Base-by-base conservation (phyloP, 169 alveolate species). In the Cryptosporidium felis region DNA sequence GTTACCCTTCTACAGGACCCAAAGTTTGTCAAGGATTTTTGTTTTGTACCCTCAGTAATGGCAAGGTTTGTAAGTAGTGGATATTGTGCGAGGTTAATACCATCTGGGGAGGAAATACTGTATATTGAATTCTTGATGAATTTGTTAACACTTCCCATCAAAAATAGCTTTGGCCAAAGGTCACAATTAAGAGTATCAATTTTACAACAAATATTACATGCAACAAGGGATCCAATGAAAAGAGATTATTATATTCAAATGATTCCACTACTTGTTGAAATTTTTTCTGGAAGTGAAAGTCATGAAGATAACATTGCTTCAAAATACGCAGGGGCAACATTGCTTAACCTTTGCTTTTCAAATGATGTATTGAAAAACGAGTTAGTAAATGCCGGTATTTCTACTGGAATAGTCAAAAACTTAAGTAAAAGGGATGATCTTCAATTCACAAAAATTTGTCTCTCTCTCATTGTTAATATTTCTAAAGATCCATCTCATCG, bases 1-100 rank as follows among this genome's bases (percentile, higher is more conserved):
- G 66, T 74, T 8, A 58, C 36, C 26, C 58, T 74, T 3, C 56
- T 74, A 12, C 40, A 74, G 21, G 66, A 74, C 56, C 66, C 85
- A 10, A 40, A 47, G 56, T 74, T 74, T 53, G 85, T 74, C 18
- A 74, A 40, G 30, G 61, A 74, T 10, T 74, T 53, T 32, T 51
- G 36, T 21, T 74, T 74, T 49, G 67, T 74, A 5, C 85, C 85
- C 5, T 41, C 63, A 21, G 85, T 74, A 53, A 74, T 74, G 85
- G 85, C 85, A 16, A 74, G 85, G 18, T 74, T 74, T 74, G 74
- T 74, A 12, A 51, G 28, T 53, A 74, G 74, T 34, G 85, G 85
- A 38, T 74, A 74, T 74, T 74, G 85, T 74, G 85, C 85, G n/a
- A 74, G 85, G 21, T 44, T 74, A 12, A 41, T 74, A 16, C 85